A percentile compares a stretch with the other conserved stretches of the same genome.
These are phyloP conservation scores for Linaria vulgaris DNA, from an alignment of 257 asterid species.

Conservation along the genomic window DNA sequence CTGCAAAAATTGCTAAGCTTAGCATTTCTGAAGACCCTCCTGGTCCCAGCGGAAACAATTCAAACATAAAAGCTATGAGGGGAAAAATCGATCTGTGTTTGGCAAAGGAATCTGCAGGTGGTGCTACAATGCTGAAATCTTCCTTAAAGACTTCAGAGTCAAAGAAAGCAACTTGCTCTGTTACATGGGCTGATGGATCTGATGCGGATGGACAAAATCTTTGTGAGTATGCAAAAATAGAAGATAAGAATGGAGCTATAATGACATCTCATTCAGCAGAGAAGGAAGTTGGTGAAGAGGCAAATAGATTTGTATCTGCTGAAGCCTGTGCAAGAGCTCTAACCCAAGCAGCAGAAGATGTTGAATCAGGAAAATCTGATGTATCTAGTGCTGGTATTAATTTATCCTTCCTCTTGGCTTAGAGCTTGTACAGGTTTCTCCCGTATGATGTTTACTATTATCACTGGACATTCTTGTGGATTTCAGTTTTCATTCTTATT, in stretches of 20 bases:
- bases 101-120: conserved; percentile 34
- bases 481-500: conserved; percentile 29
- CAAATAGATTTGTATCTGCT: conserved; percentile 64
- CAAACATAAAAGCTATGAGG: conserved; percentile 10
- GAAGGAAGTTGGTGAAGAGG: conserved; percentile 40
- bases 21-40: conserved; percentile 33
- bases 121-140: conserved; percentile 44
- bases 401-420: conserved; percentile 9
- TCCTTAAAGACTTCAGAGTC: conserved; percentile 66
- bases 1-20: conserved; percentile 30
- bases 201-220: conserved; percentile 39
- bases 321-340: conserved; percentile 92
- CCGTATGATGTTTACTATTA: conserved; percentile 8
- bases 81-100: conserved; percentile 23
- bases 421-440: conserved; percentile 12
- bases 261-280: conserved; percentile 28
- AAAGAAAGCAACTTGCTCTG: conserved; percentile 49
- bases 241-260: conserved; percentile 31
- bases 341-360: conserved; percentile 78
- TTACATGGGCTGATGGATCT: conserved; percentile 85
- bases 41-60: conserved; percentile 32
- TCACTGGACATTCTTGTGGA: conserved; percentile 24
- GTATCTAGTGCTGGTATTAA: conserved; percentile 71
- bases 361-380: conserved; percentile 63
- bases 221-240: conserved; percentile 38